phyloP scores from a whole-genome alignment of 352 stramenopile genomes.

The Achlya hypogyna region DNA sequence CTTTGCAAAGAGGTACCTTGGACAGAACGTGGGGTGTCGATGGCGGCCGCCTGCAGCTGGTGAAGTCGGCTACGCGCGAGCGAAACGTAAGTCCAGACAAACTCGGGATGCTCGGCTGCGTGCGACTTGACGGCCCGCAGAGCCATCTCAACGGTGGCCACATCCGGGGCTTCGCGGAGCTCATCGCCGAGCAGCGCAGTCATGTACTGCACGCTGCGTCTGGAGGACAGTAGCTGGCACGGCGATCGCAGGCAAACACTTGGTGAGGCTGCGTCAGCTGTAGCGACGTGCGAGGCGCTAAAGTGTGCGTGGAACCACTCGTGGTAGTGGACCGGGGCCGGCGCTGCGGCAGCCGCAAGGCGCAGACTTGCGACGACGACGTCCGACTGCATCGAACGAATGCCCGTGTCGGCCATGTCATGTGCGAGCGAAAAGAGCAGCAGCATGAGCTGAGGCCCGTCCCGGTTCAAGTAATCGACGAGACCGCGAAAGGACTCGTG shows the following conservation, averaged over 20 bases:
- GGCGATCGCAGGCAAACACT: background rate
- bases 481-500: background rate
- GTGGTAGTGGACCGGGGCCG: too few relatives aligned
- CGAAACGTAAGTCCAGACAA: conserved; percentile 11
- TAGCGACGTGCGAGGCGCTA: too few relatives aligned
- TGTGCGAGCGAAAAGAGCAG: background rate
- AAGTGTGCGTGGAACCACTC: too few relatives aligned
- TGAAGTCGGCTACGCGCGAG: background rate
- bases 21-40: background rate
- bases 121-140: conserved; percentile 2
- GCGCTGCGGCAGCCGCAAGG: background rate
- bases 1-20: background rate
- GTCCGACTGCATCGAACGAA: background rate
- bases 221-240: too few relatives aligned
- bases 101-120: background rate
- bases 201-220: conserved; percentile 8
- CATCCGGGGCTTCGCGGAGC: background rate
- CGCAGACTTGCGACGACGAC: background rate
- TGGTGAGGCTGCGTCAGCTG: too few relatives aligned
- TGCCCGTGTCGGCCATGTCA: background rate
- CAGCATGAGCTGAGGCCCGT: background rate
- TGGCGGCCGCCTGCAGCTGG: background rate
- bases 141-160: background rate
- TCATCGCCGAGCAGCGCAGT: background rate
- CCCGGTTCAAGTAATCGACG: background rate